These are phyloP conservation scores for Pseudopithomyces chartarum DNA, from an alignment of 2,329 filamentous ascomycete genomes.

Conservation along the genomic window DNA sequence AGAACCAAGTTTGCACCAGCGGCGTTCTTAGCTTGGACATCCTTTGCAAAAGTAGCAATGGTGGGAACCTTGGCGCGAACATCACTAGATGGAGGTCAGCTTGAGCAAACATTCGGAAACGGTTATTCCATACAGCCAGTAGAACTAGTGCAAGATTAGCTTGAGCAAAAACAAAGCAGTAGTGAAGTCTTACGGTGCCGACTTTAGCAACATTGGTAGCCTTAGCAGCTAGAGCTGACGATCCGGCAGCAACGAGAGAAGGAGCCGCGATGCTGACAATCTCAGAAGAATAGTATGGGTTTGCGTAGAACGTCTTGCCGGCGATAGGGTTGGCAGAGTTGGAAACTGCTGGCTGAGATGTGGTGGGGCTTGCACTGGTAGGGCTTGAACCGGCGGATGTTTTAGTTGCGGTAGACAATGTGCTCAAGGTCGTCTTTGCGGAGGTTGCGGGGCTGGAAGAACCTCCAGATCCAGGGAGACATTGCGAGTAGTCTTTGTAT, in stretches of 20 bases:
- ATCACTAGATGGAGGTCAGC: conserved; percentile 37
- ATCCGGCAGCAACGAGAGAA: conserved; percentile 59
- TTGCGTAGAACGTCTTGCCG: conserved; percentile 56
- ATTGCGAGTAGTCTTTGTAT: conserved; percentile 12
- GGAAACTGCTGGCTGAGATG: conserved; percentile 22
- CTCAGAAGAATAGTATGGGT: conserved; percentile 58
- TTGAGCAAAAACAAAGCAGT: no score
- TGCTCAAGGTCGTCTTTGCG: conserved; percentile 8
- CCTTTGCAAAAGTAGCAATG: conserved; percentile 51
- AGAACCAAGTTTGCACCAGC: conserved; percentile 53
- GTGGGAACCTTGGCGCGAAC: conserved; percentile 53
- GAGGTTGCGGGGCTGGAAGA: background rate
- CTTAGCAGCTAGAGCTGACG: conserved; percentile 55
- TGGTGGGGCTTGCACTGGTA: conserved; percentile 8
- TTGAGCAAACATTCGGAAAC: background rate
- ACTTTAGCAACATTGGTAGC: conserved; percentile 53
- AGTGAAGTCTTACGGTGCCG: conserved; percentile 36
- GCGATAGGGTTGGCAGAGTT: conserved; percentile 55
- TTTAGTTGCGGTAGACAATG: conserved; percentile 13
- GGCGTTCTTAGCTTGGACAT: conserved; percentile 52
- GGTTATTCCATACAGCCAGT: conserved; percentile 46
- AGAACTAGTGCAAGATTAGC: conserved; percentile 33
- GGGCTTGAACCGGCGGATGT: conserved; percentile 11
- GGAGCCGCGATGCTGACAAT: conserved; percentile 62
- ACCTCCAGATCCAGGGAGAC: conserved; percentile 11